Percentiles rank a stretch among this genome's conserved stretches.
phyloP scores from a whole-genome alignment of 1,139 yeast genomes.

The Candida tunisiensis region DNA sequence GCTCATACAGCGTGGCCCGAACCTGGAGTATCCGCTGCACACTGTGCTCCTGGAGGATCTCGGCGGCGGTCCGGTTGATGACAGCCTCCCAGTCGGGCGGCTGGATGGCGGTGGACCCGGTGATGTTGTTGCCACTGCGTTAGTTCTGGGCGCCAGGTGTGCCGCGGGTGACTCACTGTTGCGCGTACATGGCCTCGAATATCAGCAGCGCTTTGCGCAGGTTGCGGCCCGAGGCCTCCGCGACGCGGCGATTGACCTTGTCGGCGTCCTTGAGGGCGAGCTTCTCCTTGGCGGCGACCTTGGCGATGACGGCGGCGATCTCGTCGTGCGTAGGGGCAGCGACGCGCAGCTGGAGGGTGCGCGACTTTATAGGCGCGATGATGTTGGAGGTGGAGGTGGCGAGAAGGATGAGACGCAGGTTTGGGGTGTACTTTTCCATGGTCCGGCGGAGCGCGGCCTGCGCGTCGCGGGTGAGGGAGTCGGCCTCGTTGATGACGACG shows the following conservation, averaged over 20 bases:
- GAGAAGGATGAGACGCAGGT: slow-evolving; percentile 66
- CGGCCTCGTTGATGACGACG: slow-evolving; percentile 91
- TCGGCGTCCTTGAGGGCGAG: slow-evolving; percentile 28
- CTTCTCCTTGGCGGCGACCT: slow-evolving; percentile 43
- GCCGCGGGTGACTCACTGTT: no score
- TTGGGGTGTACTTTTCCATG: slow-evolving; percentile 91
- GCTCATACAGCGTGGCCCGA: slow-evolving; percentile 65
- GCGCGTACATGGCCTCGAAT: slow-evolving; percentile 75
- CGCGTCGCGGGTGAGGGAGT: slow-evolving; percentile 81
- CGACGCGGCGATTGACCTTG: slow-evolving; percentile 33
- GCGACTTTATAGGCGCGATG: slow-evolving; percentile 85
- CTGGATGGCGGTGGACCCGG: slow-evolving; percentile 23
- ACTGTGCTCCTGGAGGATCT: slow-evolving; percentile 40
- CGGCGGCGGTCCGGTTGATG: slow-evolving; percentile 43
- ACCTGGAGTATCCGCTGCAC: slow-evolving; percentile 51
- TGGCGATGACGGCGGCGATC: slow-evolving; percentile 32
- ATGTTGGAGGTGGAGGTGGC: slow-evolving; percentile 86
- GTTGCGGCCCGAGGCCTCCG: slow-evolving; percentile 45
- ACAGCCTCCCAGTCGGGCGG: slow-evolving; percentile 84
- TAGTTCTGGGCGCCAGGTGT: slow-evolving; percentile 1
- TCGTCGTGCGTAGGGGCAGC: slow-evolving; percentile 64
- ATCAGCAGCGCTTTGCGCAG: slow-evolving; percentile 63
- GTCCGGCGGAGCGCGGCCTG: slow-evolving; percentile 96
- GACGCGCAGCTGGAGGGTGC: slow-evolving; percentile 73
- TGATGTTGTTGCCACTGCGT: slow-evolving; percentile 9